These are phyloP conservation scores for Cicer arietinum DNA, from an alignment of 306 rosid species.

Conservation along the genomic window DNA sequence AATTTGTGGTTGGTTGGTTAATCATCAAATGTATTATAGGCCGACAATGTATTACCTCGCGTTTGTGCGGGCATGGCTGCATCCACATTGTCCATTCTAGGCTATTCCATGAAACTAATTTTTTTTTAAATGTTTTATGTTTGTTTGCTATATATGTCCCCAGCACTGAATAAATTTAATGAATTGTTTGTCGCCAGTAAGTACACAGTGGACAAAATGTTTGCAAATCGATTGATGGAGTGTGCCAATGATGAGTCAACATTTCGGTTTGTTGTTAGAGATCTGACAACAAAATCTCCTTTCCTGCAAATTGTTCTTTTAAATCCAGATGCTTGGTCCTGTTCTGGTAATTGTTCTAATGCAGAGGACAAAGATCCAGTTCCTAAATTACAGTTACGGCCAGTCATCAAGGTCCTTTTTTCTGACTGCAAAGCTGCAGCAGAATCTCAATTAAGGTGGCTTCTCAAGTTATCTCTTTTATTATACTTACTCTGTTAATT, in stretches of 20 bases:
- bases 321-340: slow-evolving; percentile 78
- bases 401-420: slow-evolving; percentile 75
- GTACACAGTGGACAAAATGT: slow-evolving; percentile 80
- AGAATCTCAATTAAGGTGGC: slow-evolving; percentile 75
- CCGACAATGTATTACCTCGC: slow-evolving; percentile 1
- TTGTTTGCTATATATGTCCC: slow-evolving; percentile 24
- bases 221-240: slow-evolving; percentile 72
- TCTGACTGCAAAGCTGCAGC: slow-evolving; percentile 56
- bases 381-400: slow-evolving; percentile 61
- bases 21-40: slow-evolving; percentile 26
- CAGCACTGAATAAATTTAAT: slow-evolving; percentile 12
- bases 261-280: slow-evolving; percentile 82
- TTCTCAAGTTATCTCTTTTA: slow-evolving; percentile 21
- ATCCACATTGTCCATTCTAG: slow-evolving; percentile 17
- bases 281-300: slow-evolving; percentile 67
- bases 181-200: slow-evolving; percentile 55
- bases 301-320: slow-evolving; percentile 72
- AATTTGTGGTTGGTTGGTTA: background rate
- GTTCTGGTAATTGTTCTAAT: slow-evolving; percentile 61
- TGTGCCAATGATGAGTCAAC: slow-evolving; percentile 79
- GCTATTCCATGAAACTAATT: background rate
- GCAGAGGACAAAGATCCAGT: slow-evolving; percentile 44
- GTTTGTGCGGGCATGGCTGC: background rate
- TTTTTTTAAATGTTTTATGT: slow-evolving; percentile 10
- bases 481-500: background rate